Evolutionary conservation across 148 eudicot species (phyloP).

Genomic region (Rhododendron williamsianum): DNA sequence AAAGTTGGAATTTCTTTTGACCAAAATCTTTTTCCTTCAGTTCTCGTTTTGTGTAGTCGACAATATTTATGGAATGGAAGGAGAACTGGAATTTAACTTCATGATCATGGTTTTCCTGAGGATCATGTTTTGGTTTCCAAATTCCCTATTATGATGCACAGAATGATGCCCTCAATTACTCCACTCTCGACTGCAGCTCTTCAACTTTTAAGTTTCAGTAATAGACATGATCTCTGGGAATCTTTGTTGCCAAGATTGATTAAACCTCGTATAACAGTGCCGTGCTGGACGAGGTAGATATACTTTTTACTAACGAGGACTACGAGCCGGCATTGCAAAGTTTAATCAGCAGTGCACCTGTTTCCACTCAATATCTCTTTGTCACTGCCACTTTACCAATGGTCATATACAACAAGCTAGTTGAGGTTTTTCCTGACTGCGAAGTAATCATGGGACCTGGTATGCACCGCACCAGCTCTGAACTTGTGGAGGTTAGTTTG

Average conservation of each 20-base stretch:
- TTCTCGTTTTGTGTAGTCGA: neutral
- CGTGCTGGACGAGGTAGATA: conserved; percentile 88
- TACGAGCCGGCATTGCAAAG: conserved; percentile 73
- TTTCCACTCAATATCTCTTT: conserved; percentile 81
- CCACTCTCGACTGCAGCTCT: neutral
- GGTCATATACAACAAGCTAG: conserved; percentile 78
- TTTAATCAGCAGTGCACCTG: conserved; percentile 57
- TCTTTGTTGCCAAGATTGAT: conserved; percentile 2
- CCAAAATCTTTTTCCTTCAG: neutral
- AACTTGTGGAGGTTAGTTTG: conserved; percentile 81
- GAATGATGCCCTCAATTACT: neutral
- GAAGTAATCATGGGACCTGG: conserved; percentile 97
- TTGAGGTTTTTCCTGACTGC: conserved; percentile 81
- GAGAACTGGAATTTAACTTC: neutral
- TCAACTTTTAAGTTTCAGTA: neutral
- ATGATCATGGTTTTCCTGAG: neutral
- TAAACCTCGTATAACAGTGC: conserved; percentile 52
- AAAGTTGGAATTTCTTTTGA: neutral
- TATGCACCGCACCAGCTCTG: conserved; percentile 82
- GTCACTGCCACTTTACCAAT: conserved; percentile 93
- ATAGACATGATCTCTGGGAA: neutral
- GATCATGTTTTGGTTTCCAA: neutral
- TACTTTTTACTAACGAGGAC: conserved; percentile 82
- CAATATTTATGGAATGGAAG: neutral
- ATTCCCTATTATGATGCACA: neutral